phyloP scores from a whole-genome alignment of 495 filamentous ascomycete species.

The Lepidopterella palustris region DNA sequence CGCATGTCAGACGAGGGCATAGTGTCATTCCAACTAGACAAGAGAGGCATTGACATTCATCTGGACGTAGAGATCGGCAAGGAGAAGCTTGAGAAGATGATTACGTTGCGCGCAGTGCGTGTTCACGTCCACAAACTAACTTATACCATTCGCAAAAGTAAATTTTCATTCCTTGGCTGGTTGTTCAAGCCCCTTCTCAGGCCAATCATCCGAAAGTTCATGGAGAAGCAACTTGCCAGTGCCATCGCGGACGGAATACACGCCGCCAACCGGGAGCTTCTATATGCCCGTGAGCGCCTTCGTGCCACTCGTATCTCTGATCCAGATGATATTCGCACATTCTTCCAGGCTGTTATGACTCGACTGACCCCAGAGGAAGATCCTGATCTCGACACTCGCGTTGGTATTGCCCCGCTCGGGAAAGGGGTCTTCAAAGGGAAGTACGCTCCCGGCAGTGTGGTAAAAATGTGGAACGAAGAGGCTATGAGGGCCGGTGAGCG shows the following conservation, averaged over 20 bases:
- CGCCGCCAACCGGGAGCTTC: constrained; percentile 71
- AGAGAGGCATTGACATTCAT: constrained; percentile 77
- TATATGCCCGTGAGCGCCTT: constrained; percentile 80
- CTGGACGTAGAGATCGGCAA: constrained; percentile 61
- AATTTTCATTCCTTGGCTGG: constrained; percentile 72
- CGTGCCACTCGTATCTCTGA: constrained; percentile 77
- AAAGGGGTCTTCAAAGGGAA: constrained; percentile 70
- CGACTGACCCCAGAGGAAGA: constrained; percentile 62
- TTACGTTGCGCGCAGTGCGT: constrained; percentile 65
- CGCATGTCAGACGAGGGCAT: constrained; percentile 74
- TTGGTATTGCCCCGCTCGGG: constrained; percentile 59
- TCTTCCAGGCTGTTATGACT: constrained; percentile 73
- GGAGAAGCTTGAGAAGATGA: constrained; percentile 67
- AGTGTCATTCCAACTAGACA: constrained; percentile 75
- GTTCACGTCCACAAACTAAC: constrained; percentile 82
- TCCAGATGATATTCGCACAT: constrained; percentile 71
- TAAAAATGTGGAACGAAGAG: constrained; percentile 81
- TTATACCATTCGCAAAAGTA: constrained; percentile 67
- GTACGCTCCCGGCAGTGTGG: constrained; percentile 81
- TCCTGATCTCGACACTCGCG: constrained; percentile 62
- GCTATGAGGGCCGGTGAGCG: constrained; percentile 56
- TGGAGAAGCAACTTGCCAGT: constrained; percentile 72
- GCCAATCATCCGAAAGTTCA: constrained; percentile 66
- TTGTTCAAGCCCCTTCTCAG: constrained; percentile 78
- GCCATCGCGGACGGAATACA: constrained; percentile 63